Evolutionary conservation across 495 filamentous ascomycete species (phyloP).

Genomic region (Melanomma pulvis-pyrius): DNA sequence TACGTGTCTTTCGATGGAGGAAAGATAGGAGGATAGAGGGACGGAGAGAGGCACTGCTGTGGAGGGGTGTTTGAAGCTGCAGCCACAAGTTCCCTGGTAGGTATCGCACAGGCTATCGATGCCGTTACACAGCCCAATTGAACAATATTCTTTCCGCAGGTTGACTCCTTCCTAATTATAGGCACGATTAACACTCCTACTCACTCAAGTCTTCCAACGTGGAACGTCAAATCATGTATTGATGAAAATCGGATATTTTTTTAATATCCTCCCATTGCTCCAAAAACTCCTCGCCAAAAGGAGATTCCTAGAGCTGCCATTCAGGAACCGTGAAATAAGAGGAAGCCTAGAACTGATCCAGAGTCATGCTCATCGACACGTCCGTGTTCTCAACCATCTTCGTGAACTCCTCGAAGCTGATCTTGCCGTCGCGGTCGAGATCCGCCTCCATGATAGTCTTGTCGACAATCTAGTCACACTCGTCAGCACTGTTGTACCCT

Average conservation of each 20-base stretch:
- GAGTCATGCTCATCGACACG: constrained; percentile 96
- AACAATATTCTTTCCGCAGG: too few relatives aligned
- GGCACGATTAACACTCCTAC: background rate
- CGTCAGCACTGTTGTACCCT: constrained; percentile 6
- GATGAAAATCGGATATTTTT: constrained; percentile 16
- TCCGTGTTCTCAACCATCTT: constrained; percentile 99
- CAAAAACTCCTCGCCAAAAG: constrained; percentile 29
- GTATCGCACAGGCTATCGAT: too few relatives aligned
- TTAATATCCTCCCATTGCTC: background rate
- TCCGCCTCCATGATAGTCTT: constrained; percentile 99
- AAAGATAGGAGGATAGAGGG: too few relatives aligned
- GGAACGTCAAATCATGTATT: constrained; percentile 13
- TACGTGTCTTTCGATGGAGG: too few relatives aligned
- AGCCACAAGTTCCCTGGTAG: too few relatives aligned
- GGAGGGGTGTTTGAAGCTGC: too few relatives aligned
- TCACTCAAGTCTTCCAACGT: background rate
- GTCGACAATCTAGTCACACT: constrained; percentile 69
- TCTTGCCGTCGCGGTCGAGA: constrained; percentile 92
- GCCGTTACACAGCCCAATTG: too few relatives aligned
- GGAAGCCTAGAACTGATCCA: constrained; percentile 60
- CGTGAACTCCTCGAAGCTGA: constrained; percentile 98
- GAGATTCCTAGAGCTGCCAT: constrained; percentile 5
- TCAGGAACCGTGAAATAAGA: background rate
- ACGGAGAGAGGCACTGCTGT: too few relatives aligned
- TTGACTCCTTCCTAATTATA: too few relatives aligned